Percentiles rank a stretch among this genome's conserved stretches.
phyloP scores from a whole-genome alignment of 169 alveolate species.

The Plasmodium coatneyi region DNA sequence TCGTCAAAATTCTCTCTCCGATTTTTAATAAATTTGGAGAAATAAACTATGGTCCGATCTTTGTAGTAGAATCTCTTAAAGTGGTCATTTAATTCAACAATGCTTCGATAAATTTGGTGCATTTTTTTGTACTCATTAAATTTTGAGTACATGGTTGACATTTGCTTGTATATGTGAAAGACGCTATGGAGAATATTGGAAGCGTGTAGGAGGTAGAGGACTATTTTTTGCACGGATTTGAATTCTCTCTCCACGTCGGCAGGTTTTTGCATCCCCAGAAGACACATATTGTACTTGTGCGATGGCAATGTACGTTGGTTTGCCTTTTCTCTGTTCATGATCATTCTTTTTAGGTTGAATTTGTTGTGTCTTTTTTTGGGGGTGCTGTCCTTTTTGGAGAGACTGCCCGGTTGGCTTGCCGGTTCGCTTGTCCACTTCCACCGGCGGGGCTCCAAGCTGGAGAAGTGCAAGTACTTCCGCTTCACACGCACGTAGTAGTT shows the following conservation, averaged over 20 bases:
- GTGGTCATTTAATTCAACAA: conserved; percentile 12
- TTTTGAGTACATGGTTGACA: conserved; percentile 27
- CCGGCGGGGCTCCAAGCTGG: background rate
- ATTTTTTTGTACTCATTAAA: conserved; percentile 38
- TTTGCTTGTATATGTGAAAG: conserved; percentile 17
- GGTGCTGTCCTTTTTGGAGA: background rate
- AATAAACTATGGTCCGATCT: conserved; percentile 30
- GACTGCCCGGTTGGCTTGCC: background rate
- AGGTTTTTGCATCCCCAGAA: conserved; percentile 46
- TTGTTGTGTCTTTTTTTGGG: background rate
- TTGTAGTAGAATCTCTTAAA: conserved; percentile 33
- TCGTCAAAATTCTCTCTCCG: conserved; percentile 62
- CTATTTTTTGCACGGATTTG: conserved; percentile 14
- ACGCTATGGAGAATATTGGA: conserved; percentile 23
- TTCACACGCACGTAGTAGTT: conserved; percentile 37
- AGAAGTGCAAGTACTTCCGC: conserved; percentile 17
- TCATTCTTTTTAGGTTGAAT: conserved; percentile 12
- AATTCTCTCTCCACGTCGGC: conserved; percentile 18
- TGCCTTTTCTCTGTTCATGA: background rate
- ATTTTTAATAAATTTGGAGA: conserved; percentile 56
- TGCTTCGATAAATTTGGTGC: conserved; percentile 16
- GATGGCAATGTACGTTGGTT: background rate
- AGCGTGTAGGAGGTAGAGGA: conserved; percentile 5
- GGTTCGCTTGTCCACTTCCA: background rate
- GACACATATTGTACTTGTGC: conserved; percentile 5